Evolutionary conservation across 148 eudicot species (phyloP), one percentile per base, ranked within the genome.

Genomic region (Dianthus caryophyllus): DNA sequence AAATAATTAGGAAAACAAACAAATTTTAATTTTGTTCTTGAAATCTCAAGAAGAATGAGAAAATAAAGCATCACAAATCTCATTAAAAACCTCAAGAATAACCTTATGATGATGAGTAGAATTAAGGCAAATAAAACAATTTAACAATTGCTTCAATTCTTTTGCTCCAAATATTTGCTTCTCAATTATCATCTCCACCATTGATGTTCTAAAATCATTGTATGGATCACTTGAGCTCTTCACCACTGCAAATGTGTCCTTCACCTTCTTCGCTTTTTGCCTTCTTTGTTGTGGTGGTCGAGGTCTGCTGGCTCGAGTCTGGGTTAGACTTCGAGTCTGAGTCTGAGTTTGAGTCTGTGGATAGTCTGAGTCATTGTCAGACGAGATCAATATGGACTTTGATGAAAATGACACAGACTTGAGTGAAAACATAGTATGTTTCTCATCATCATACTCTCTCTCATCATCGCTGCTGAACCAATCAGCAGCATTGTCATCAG

Each of bases 161-260:
- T 81, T 57, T 0, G 77, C 72, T 0, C 82, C 79, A 51, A 81
- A 83, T 53, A 88, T 85, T 73, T 85, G 83, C 70, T 70, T 83
- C 78, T 88, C 90, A 12, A 88, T 80, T 26, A 86, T 86, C 96
- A 88, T 88, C 49, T 88, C 90, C 74, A 84, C 83, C 96, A 88
- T 88, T 39, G 96, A 88, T 20, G 60, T 76, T 67, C 85, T 84
- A 71, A 88, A 88, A 76, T 88, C 96, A 54, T 46, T 79, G 59
- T 88, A 83, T 27, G 96, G 96, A 66, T 88, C 88, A 56, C 83
- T 84, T 46, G 96, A 88, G 17, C 80, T 75, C 77, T 88, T 88
- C 65, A 84, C 85, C 39, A 88, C 83, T 8, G 96, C 90, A 65
- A 84, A 76, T 46, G 84, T 84, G 9, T 77, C 86, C 73, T 78